A percentile compares a stretch with the other conserved stretches of the same genome.
Conservation (phyloP, 73 alveolate genomes). For the Blepharisma stoltei region DNA sequence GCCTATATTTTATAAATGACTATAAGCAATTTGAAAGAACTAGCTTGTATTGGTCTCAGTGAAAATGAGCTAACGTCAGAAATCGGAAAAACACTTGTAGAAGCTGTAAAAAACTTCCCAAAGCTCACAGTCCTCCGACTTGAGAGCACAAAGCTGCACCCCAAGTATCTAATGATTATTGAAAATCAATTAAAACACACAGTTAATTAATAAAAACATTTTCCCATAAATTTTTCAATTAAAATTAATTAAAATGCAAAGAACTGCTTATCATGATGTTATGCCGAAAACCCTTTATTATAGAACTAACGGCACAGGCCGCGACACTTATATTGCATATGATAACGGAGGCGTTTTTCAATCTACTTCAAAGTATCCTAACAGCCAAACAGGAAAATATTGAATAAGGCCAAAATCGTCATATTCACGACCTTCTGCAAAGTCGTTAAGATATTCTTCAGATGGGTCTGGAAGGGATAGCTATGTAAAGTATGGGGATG, state of each 20-base stretch:
- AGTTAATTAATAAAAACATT: too few relatives aligned
- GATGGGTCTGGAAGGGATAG: slow-evolving; percentile 76
- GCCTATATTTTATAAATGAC: too few relatives aligned
- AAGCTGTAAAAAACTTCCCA: too few relatives aligned
- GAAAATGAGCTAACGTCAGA: too few relatives aligned
- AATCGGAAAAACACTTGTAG: too few relatives aligned
- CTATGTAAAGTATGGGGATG: slow-evolving; percentile 36
- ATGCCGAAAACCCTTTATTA: slow-evolving; percentile 48
- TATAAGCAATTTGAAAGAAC: too few relatives aligned
- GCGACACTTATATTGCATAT: slow-evolving; percentile 50
- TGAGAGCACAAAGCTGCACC: too few relatives aligned
- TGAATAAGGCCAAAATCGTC: neutral
- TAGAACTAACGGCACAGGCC: slow-evolving; percentile 59
- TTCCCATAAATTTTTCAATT: too few relatives aligned
- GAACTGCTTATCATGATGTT: neutral
- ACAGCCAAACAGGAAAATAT: neutral
- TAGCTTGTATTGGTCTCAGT: too few relatives aligned
- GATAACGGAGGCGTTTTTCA: slow-evolving; percentile 50
- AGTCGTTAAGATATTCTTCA: slow-evolving; percentile 43
- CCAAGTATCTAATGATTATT: too few relatives aligned
- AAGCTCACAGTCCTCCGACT: too few relatives aligned
- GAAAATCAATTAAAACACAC: too few relatives aligned
- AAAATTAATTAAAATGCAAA: neutral
- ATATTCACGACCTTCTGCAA: slow-evolving; percentile 20
- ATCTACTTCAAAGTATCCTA: neutral